Percentiles rank a stretch among this genome's conserved stretches.
Conservation (phyloP, 2,329 filamentous ascomycete species). For the Alternaria gaisen region DNA sequence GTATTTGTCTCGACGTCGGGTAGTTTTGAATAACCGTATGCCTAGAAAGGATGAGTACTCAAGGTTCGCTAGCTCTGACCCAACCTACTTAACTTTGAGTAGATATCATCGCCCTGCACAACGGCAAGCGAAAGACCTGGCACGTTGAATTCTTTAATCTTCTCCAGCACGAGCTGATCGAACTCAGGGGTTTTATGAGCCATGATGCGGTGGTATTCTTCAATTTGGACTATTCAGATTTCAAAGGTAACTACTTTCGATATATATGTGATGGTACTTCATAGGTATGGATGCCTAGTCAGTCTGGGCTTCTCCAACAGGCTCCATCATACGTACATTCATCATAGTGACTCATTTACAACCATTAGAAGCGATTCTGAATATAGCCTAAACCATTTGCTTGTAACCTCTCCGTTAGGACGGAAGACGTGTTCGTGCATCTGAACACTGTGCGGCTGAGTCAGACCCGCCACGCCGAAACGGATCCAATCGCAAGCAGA, state of each 20-base stretch:
- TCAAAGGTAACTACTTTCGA: neutral
- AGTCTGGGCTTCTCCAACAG: neutral
- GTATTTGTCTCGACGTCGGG: neutral
- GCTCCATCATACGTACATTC: neutral
- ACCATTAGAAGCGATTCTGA: neutral
- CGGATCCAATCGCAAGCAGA: neutral
- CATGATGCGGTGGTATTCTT: neutral
- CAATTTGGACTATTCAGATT: too few relatives aligned
- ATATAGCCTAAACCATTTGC: neutral
- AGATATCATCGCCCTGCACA: neutral
- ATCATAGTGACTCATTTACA: neutral
- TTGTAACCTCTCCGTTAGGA: neutral
- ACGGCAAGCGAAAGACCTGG: neutral
- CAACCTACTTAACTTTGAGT: neutral
- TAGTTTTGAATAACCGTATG: neutral
- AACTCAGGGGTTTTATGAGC: neutral
- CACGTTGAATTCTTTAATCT: neutral
- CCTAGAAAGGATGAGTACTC: neutral
- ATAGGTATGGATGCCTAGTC: neutral
- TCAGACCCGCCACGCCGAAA: neutral
- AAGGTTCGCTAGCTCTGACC: neutral
- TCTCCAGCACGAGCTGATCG: neutral
- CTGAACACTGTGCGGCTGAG: neutral
- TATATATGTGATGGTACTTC: neutral
- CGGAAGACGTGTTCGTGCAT: neutral